Evolutionary conservation across 169 alveolate genomes (phyloP).

Genomic region (Plasmodium berghei): DNA sequence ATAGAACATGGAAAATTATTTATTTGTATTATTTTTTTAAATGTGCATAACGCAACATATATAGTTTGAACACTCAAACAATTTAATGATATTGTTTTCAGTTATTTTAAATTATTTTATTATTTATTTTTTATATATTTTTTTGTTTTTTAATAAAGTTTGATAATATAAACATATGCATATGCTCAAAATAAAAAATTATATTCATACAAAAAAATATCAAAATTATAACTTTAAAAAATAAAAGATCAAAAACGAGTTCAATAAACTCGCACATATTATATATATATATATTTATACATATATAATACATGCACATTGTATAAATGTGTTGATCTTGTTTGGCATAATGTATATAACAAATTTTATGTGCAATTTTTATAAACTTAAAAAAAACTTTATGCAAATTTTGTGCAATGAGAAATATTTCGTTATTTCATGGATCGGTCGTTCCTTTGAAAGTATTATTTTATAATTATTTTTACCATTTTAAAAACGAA

Average conservation of each 20-base stretch:
- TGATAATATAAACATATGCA: not conserved
- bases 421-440: too few relatives aligned
- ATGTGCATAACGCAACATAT: too few relatives aligned
- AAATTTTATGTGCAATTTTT: too few relatives aligned
- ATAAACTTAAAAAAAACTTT: too few relatives aligned
- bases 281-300: constrained; percentile 1
- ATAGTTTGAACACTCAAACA: too few relatives aligned
- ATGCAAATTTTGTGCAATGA: not conserved
- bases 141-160: not conserved
- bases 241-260: not conserved
- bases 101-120: not conserved
- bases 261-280: not conserved
- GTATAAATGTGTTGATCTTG: not conserved
- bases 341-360: too few relatives aligned
- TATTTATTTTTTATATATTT: not conserved
- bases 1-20: not conserved
- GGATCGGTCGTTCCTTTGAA: too few relatives aligned
- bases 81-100: not conserved
- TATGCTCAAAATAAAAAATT: constrained; percentile 20
- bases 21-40: too few relatives aligned
- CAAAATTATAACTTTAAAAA: not conserved
- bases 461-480: too few relatives aligned
- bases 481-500: constrained; percentile 86
- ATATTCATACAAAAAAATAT: constrained; percentile 20
- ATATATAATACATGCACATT: not conserved